Conservation (phyloP, 2,329 filamentous ascomycete species). For the Lachnellula subtilissima region DNA sequence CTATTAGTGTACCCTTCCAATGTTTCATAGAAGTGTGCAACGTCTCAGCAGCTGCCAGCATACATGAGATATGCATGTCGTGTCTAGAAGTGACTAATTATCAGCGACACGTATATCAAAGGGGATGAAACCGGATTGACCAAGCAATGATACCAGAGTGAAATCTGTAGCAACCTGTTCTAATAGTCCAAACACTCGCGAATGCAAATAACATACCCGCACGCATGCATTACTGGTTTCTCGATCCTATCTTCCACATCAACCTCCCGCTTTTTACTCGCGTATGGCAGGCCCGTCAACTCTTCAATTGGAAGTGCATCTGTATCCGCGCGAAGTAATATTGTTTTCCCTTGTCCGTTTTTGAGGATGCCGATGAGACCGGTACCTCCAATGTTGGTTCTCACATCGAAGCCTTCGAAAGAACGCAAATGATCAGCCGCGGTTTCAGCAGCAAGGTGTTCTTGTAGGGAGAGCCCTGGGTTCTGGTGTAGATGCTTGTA, state of each 20-base stretch:
- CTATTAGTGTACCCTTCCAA: slow-evolving; percentile 60
- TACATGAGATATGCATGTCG: slow-evolving; percentile 57
- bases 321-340: slow-evolving; percentile 58
- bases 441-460: slow-evolving; percentile 46
- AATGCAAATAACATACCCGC: slow-evolving; percentile 36
- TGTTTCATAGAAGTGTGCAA: slow-evolving; percentile 38
- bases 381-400: slow-evolving; percentile 51
- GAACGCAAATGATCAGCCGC: slow-evolving; percentile 38
- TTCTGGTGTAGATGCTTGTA: slow-evolving; percentile 56
- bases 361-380: slow-evolving; percentile 51
- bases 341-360: slow-evolving; percentile 50
- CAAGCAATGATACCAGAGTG: too few relatives aligned
- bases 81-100: slow-evolving; percentile 33
- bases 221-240: slow-evolving; percentile 62
- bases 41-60: slow-evolving; percentile 51
- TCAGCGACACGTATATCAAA: too few relatives aligned
- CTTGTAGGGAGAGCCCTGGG: slow-evolving; percentile 55
- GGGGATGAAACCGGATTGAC: too few relatives aligned
- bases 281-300: slow-evolving; percentile 49
- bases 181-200: too few relatives aligned
- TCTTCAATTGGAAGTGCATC: slow-evolving; percentile 57
- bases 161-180: too few relatives aligned
- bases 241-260: slow-evolving; percentile 41
- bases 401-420: slow-evolving; percentile 38
- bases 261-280: slow-evolving; percentile 39